phyloP scores from a whole-genome alignment of 2,329 filamentous ascomycete species.

The Aspergillus fischeri region DNA sequence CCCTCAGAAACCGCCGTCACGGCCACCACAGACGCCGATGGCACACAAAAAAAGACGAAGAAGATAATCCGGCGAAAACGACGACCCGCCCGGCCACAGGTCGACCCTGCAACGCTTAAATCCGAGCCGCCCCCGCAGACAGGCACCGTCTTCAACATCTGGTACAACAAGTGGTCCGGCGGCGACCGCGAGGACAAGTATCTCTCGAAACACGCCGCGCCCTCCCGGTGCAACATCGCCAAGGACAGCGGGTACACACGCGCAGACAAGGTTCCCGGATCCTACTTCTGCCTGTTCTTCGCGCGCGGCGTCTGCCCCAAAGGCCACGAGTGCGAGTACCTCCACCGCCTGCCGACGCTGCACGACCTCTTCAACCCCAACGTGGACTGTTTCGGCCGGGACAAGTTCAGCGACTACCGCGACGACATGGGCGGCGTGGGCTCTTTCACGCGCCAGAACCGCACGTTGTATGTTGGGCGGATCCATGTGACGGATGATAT shows the following conservation, averaged over 20 bases:
- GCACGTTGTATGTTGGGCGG: conserved; percentile 86
- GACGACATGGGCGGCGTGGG: conserved; percentile 98
- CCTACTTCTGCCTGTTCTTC: conserved; percentile 91
- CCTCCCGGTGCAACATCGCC: conserved; percentile 80
- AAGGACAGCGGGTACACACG: conserved; percentile 74
- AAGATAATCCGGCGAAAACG: conserved; percentile 91
- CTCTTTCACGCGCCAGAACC: conserved; percentile 87
- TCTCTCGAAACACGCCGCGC: conserved; percentile 74
- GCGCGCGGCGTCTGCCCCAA: conserved; percentile 69
- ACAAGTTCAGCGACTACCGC: conserved; percentile 88
- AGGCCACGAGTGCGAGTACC: conserved; percentile 88
- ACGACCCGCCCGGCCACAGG: conserved; percentile 82
- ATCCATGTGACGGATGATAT: conserved; percentile 97
- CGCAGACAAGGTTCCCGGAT: conserved; percentile 71
- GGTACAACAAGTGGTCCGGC: conserved; percentile 98
- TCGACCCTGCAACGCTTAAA: conserved; percentile 78
- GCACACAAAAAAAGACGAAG: conserved; percentile 64
- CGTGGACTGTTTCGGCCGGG: conserved; percentile 89
- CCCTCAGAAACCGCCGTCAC: conserved; percentile 15
- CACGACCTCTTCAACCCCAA: conserved; percentile 92
- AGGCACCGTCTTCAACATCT: conserved; percentile 94
- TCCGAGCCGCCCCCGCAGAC: conserved; percentile 86
- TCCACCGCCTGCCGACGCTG: conserved; percentile 80
- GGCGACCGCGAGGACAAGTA: conserved; percentile 93
- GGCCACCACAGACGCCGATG: conserved; percentile 9